A percentile compares a stretch with the other conserved stretches of the same genome.
These are phyloP conservation scores for Wickerhamomyces alni DNA, from an alignment of 805 yeast species.

Conservation along the genomic window DNA sequence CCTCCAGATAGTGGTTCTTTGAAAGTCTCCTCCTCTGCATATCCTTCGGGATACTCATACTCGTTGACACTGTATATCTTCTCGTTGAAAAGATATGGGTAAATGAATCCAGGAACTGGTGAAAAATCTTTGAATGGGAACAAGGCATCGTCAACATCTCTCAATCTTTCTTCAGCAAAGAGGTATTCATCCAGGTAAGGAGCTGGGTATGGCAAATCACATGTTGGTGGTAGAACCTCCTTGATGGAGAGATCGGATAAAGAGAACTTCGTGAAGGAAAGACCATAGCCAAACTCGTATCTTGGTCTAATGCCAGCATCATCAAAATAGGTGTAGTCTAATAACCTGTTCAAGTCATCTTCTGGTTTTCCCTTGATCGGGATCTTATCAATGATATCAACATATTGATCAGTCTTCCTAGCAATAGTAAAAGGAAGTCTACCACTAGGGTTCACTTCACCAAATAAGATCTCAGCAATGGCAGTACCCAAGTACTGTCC, in stretches of 20 bases:
- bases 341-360: constrained; percentile 29
- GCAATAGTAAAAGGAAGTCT: constrained; percentile 60
- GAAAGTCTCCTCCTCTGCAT: constrained; percentile 24
- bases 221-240: constrained; percentile 33
- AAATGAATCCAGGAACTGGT: constrained; percentile 50
- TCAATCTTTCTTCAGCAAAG: constrained; percentile 39
- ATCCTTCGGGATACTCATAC: constrained; percentile 32
- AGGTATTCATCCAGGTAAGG: constrained; percentile 38
- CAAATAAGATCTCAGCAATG: constrained; percentile 51
- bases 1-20: constrained; percentile 35
- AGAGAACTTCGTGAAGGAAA: constrained; percentile 43
- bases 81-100: constrained; percentile 40
- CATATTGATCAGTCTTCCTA: constrained; percentile 40
- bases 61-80: constrained; percentile 24
- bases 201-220: constrained; percentile 38
- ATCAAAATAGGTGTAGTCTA: constrained; percentile 55
- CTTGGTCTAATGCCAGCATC: constrained; percentile 32
- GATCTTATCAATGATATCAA: constrained; percentile 36
- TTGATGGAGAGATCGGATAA: constrained; percentile 33
- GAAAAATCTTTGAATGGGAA: constrained; percentile 47
- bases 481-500: constrained; percentile 55
- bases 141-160: constrained; percentile 49
- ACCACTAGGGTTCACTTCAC: constrained; percentile 59
- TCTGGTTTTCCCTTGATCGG: constrained; percentile 30
- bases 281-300: constrained; percentile 57